Conservation (phyloP, 2,329 filamentous ascomycete species). For the Penicillium brevicompactum region DNA sequence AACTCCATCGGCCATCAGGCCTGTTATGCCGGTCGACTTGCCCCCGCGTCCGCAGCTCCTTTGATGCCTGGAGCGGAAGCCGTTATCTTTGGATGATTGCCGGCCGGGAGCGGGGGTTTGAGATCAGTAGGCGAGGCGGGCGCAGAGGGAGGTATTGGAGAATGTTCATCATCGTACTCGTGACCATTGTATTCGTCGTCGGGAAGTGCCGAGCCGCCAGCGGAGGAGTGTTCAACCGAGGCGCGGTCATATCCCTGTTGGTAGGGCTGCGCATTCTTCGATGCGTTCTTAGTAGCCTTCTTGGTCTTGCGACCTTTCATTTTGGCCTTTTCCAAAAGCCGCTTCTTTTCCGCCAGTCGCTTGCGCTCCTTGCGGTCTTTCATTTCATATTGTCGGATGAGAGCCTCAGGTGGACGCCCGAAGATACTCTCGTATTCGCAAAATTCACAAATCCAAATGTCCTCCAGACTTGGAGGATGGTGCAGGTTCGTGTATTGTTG, state of each 20-base stretch:
- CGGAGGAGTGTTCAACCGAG: slow-evolving; percentile 41
- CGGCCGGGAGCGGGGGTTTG: slow-evolving; percentile 67
- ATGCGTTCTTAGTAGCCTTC: slow-evolving; percentile 72
- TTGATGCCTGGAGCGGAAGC: slow-evolving; percentile 22
- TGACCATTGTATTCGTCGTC: slow-evolving; percentile 54
- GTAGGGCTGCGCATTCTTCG: slow-evolving; percentile 48
- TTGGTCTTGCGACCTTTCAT: slow-evolving; percentile 88
- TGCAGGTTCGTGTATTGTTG: slow-evolving; percentile 77
- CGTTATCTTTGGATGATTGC: slow-evolving; percentile 50
- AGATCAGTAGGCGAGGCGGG: slow-evolving; percentile 58
- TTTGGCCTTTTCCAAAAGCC: slow-evolving; percentile 88
- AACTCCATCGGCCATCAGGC: background rate
- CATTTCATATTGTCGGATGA: slow-evolving; percentile 91
- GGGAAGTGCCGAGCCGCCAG: slow-evolving; percentile 44
- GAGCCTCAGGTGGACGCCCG: slow-evolving; percentile 76
- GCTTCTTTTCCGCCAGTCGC: slow-evolving; percentile 80
- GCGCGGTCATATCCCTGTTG: slow-evolving; percentile 46
- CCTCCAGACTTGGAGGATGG: slow-evolving; percentile 69
- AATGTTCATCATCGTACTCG: slow-evolving; percentile 54
- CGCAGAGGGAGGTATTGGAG: slow-evolving; percentile 39
- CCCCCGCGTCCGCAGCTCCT: slow-evolving; percentile 31
- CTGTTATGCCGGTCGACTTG: slow-evolving; percentile 36
- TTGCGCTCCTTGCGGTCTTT: slow-evolving; percentile 86
- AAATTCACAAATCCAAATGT: slow-evolving; percentile 96
- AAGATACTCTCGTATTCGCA: slow-evolving; percentile 98